phyloP scores from a whole-genome alignment of 2,329 filamentous ascomycete species.

The Amesomyces nigricolor region DNA sequence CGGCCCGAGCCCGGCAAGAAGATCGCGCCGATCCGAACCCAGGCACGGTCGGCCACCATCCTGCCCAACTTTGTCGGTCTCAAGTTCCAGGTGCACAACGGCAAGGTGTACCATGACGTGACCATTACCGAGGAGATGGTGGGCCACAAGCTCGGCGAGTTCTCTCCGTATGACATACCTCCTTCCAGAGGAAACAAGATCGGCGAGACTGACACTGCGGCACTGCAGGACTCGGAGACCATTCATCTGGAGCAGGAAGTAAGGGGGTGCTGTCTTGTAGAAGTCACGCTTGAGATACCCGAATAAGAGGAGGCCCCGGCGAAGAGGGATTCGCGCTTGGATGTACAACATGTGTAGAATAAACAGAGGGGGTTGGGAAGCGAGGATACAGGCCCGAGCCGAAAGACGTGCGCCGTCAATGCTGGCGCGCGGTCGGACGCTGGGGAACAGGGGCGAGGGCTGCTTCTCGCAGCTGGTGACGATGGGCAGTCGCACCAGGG shows the following conservation, averaged over 20 bases:
- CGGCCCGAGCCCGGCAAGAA: conserved; percentile 55
- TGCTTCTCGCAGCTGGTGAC: no score
- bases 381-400: neutral
- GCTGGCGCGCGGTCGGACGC: neutral
- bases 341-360: conserved; percentile 15
- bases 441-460: neutral
- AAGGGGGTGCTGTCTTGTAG: conserved; percentile 1
- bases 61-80: conserved; percentile 88
- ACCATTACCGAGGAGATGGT: conserved; percentile 93
- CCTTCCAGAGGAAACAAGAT: neutral
- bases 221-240: conserved; percentile 50
- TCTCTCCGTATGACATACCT: conserved; percentile 63
- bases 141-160: conserved; percentile 89
- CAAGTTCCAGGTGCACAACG: conserved; percentile 87
- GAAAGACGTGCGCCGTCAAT: neutral
- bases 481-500: no score
- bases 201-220: conserved; percentile 4
- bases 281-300: conserved; percentile 3
- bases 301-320: neutral
- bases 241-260: conserved; percentile 46
- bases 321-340: neutral
- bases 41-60: conserved; percentile 82
- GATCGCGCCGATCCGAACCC: conserved; percentile 71
- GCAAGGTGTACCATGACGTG: conserved; percentile 78
- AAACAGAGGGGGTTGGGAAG: neutral